Evolutionary conservation across 352 stramenopile genomes (phyloP), one percentile per base, ranked within the genome.

Genomic region (Globisporangium barbulae): DNA sequence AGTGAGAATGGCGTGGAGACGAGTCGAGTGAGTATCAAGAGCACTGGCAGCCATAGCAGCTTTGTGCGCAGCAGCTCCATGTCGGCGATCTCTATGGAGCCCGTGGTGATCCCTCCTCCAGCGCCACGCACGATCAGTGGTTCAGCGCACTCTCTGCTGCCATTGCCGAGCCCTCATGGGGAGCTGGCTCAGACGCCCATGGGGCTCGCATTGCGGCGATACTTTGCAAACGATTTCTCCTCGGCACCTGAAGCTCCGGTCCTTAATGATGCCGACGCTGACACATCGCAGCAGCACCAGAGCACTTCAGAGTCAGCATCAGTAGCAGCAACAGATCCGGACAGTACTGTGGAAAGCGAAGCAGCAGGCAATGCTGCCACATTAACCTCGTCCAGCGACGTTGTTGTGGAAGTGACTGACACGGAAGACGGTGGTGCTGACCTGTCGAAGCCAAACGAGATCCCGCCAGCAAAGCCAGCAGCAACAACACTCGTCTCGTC

Each of bases 121-220:
- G 10, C 42, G 15, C 30, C 56, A 39, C 30, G 31, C n/a, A 28
- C 22, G n/a, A 8, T 35, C 3, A 25, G 19, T 31, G 48, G 17
- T 17, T 30, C 42, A 53, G 28, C 9, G 33, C 31, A 58, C 3
- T 44, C 44, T 22, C 6, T 55, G 15, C 54, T 49, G 39, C 63
- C 56, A 10, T 10, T 54, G 52, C 52, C 39, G n/a, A 78, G 71
- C 58, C 78, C 79, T 0, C 79, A 89, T 49, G 75, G 71, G 33
- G 70, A 79, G n/a, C 68, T 90, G 13, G 76, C 66, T 5, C 71
- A 85, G 59, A 86, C 79, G 1, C 78, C 83, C 0, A 79, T 92
- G 77, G 84, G 83, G 5, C 47, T 66, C 48, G 72, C 81, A 7
- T 57, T 92, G 22, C 75, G 81, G 25, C 63, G 70, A 6, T 79